Percentiles rank a stretch among this genome's conserved stretches.
phyloP scores from a whole-genome alignment of 345 rosid genomes.

The Dipteronia sinensis region DNA sequence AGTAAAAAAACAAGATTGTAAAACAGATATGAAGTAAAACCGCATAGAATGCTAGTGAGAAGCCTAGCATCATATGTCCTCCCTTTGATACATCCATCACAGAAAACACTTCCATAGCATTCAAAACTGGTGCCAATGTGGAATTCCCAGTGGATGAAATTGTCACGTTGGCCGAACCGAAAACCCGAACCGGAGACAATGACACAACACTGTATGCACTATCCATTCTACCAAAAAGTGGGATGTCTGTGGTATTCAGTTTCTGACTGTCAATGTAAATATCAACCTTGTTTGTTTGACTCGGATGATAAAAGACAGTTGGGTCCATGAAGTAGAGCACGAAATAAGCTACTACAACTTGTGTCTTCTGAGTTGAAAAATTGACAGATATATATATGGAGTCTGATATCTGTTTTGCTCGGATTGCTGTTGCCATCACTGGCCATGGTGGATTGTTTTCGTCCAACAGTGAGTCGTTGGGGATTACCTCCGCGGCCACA shows the following conservation, averaged over 20 bases:
- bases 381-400: slow-evolving; percentile 18
- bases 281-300: neutral
- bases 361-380: neutral
- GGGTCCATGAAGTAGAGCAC: slow-evolving; percentile 15
- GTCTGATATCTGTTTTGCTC: slow-evolving; percentile 12
- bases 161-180: neutral
- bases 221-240: neutral
- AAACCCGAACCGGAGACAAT: slow-evolving; percentile 1
- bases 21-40: neutral
- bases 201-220: neutral
- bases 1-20: neutral
- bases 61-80: neutral
- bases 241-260: neutral
- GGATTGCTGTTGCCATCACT: slow-evolving; percentile 7
- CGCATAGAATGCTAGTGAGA: neutral
- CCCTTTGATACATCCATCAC: slow-evolving; percentile 1
- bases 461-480: accelerated
- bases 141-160: slow-evolving; percentile 15
- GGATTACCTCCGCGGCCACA: neutral
- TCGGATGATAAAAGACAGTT: neutral
- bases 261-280: neutral
- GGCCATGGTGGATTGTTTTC: slow-evolving; percentile 14
- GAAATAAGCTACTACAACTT: neutral
- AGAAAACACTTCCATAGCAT: slow-evolving; percentile 21
- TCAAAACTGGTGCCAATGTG: slow-evolving; percentile 11